Percentiles rank a stretch among this genome's conserved stretches.
Conservation (phyloP, 768 basidiomycete species). For the Lentinula detonsa region DNA sequence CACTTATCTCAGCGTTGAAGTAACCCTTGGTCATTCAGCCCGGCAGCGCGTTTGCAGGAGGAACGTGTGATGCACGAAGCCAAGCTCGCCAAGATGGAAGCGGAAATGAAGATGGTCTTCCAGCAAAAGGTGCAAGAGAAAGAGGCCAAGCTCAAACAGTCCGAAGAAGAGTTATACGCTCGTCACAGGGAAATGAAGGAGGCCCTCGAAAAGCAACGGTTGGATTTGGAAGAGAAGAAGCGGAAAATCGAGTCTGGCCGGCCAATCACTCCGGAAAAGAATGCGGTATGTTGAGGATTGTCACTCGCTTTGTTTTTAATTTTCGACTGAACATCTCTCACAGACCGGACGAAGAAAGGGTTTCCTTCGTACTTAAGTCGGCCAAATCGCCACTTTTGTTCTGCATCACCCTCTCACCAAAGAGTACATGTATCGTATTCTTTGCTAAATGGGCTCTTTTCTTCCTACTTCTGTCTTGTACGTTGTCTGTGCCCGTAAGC, state of each 20-base stretch:
- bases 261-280: constrained; percentile 93
- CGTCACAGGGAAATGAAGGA: constrained; percentile 99
- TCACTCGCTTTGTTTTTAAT: constrained; percentile 5
- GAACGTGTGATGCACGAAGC: constrained; percentile 95
- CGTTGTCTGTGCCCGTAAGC: constrained; percentile 26
- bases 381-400: constrained; percentile 18
- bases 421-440: background rate
- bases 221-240: constrained; percentile 98
- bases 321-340: constrained; percentile 12
- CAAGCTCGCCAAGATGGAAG: constrained; percentile 98
- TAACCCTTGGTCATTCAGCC: constrained; percentile 43
- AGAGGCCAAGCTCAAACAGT: constrained; percentile 97
- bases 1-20: constrained; percentile 1
- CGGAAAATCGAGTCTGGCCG: constrained; percentile 90
- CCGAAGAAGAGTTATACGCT: constrained; percentile 97
- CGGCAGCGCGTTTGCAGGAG: constrained; percentile 92
- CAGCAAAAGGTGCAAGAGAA: constrained; percentile 99
- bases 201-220: constrained; percentile 91
- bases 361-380: constrained; percentile 60
- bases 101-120: constrained; percentile 99
- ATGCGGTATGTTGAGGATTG: constrained; percentile 48
- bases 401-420: background rate
- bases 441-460: constrained; percentile 10
- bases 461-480: constrained; percentile 24
- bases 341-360: constrained; percentile 67